A percentile compares a stretch with the other conserved stretches of the same genome.
Conservation (phyloP, 768 basidiomycete species). For the Lactarius vividus region DNA sequence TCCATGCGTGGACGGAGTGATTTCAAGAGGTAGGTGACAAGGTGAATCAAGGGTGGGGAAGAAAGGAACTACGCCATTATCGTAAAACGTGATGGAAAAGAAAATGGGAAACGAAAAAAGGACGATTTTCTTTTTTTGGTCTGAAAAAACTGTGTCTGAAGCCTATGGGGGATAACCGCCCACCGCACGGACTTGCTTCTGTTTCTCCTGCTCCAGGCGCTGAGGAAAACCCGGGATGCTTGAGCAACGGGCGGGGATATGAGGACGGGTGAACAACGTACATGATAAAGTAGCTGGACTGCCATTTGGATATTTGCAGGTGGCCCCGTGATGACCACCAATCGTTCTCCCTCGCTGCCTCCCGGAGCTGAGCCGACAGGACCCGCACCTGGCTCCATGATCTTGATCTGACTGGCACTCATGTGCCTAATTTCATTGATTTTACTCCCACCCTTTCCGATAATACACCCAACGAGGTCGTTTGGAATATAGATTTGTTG, state of each 20-base stretch:
- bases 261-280: conserved; percentile 38
- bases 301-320: conserved; percentile 96
- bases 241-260: background rate
- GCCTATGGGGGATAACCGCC: conserved; percentile 23
- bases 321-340: conserved; percentile 97
- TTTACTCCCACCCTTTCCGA: conserved; percentile 96
- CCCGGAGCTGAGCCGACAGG: conserved; percentile 65
- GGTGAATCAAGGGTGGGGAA: conserved; percentile 1
- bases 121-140: background rate
- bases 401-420: conserved; percentile 95
- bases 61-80: conserved; percentile 6
- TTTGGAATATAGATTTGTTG: conserved; percentile 99
- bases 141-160: conserved; percentile 11
- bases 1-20: conserved; percentile 8
- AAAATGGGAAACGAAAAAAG: conserved; percentile 4
- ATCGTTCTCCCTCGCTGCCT: conserved; percentile 79
- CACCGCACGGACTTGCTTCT: conserved; percentile 61
- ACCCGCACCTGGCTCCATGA: conserved; percentile 93
- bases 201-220: conserved; percentile 88
- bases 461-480: conserved; percentile 94
- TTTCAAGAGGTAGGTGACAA: conserved; percentile 5
- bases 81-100: conserved; percentile 8
- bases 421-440: conserved; percentile 98
- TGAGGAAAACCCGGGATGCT: conserved; percentile 32
- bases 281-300: conserved; percentile 85